phyloP scores from a whole-genome alignment of 371 early-diverging fungal genomes.

The Amoeboaphelidium protococcarum region DNA sequence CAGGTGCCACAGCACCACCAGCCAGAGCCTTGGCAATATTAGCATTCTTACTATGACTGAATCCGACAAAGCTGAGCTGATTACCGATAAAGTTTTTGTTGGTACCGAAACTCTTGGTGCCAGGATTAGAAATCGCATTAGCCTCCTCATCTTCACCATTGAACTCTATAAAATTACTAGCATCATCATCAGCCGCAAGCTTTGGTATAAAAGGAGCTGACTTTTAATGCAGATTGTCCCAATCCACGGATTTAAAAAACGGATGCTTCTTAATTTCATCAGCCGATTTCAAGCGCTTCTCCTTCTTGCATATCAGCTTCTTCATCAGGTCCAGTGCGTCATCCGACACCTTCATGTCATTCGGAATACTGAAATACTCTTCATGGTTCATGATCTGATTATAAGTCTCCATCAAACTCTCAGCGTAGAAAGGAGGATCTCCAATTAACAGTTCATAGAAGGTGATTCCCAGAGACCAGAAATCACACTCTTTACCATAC shows the following conservation, averaged over 20 bases:
- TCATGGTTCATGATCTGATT: constrained; percentile 27
- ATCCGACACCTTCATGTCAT: constrained; percentile 11
- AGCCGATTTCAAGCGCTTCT: neutral
- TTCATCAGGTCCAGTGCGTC: constrained; percentile 14
- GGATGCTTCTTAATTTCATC: constrained; percentile 11
- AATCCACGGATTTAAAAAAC: constrained; percentile 15
- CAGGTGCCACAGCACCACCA: no score
- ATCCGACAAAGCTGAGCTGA: constrained; percentile 12
- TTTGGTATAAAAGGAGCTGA: constrained; percentile 10
- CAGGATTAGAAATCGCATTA: neutral
- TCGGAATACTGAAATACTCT: constrained; percentile 19
- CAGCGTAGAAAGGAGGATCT: constrained; percentile 34
- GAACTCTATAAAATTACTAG: constrained; percentile 8
- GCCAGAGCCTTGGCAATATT: no score
- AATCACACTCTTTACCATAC: constrained; percentile 27
- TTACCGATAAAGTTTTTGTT: constrained; percentile 1
- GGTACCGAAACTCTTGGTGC: no score
- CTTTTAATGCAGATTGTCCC: constrained; percentile 6
- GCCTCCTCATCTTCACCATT: neutral
- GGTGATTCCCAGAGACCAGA: constrained; percentile 28
- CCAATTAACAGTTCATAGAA: constrained; percentile 33
- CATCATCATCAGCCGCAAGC: constrained; percentile 5
- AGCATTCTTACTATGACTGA: constrained; percentile 6
- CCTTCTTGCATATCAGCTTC: constrained; percentile 8
- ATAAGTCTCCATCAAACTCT: constrained; percentile 29